These are phyloP conservation scores for Alnus rubra DNA, from an alignment of 306 rosid species.

Conservation along the genomic window DNA sequence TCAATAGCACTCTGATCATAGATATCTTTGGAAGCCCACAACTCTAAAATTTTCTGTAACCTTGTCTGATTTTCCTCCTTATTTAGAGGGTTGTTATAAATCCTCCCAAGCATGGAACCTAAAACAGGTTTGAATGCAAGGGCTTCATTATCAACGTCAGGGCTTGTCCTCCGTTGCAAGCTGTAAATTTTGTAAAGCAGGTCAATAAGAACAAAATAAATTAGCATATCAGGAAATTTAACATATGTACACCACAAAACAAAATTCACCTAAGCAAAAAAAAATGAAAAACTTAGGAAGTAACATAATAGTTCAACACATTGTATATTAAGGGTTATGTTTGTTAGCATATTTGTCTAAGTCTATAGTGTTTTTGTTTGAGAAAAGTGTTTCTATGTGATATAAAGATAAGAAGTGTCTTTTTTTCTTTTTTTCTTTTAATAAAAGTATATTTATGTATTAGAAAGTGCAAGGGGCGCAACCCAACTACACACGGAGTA, in stretches of 20 bases:
- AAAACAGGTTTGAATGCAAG: constrained; percentile 80
- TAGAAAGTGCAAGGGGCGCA: too few relatives aligned
- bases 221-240: background rate
- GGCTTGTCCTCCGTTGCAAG: constrained; percentile 59
- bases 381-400: too few relatives aligned
- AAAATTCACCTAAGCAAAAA: constrained; percentile 13
- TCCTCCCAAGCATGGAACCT: constrained; percentile 94
- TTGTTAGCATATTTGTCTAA: too few relatives aligned
- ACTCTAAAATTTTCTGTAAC: constrained; percentile 87
- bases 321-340: background rate
- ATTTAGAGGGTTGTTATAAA: constrained; percentile 86
- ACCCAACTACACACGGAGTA: too few relatives aligned
- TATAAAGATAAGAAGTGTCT: too few relatives aligned
- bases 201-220: constrained; percentile 24
- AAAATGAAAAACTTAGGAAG: background rate
- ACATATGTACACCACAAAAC: background rate
- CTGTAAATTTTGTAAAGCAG: constrained; percentile 46
- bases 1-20: constrained; percentile 78
- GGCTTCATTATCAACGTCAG: constrained; percentile 80
- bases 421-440: too few relatives aligned
- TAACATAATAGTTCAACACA: background rate
- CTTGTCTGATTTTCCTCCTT: constrained; percentile 82
- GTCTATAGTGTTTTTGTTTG: too few relatives aligned
- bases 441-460: too few relatives aligned
- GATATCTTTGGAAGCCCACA: constrained; percentile 85